Evolutionary conservation across 108 stramenopile genomes (phyloP), one percentile per base, ranked within the genome.

Genomic region (Ochromonas danica): DNA sequence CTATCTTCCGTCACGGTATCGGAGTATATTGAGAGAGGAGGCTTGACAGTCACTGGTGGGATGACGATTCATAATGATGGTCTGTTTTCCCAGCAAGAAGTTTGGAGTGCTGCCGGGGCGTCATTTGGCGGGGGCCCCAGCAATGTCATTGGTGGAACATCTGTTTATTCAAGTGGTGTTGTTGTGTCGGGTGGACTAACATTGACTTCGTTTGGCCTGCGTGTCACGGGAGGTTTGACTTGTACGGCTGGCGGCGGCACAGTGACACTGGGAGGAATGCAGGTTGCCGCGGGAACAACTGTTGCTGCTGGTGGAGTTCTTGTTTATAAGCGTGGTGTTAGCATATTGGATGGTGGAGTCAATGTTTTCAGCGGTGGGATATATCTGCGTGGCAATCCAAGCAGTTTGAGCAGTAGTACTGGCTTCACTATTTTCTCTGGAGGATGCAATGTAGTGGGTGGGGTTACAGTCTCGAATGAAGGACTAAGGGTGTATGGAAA

Each of bases 301-400:
- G 72, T 60, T 10, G 6, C 72, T 41, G 25, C 57, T 60, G 57
- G n/a, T 60, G 72, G 25, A 6, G 57, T 25, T 25, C n/a, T n/a
- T n/a, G n/a, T n/a, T n/a, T n/a, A n/a, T n/a, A n/a, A n/a, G n/a
- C n/a, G n/a, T n/a, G n/a, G n/a, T n/a, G n/a, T n/a, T n/a, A n/a
- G n/a, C n/a, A n/a, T n/a, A n/a, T n/a, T n/a, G n/a, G n/a, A n/a
- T n/a, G 72, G 72, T 6, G 72, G 72, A 6, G n/a, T 75, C 17
- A 75, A 3, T 36, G 31, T 75, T 25, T 6, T 35, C 51, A 75
- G 51, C 51, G 72, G 72, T 36, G 72, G 72, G 3, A 10, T 75
- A 6, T 3, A 30, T 31, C 6, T 17, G 17, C 14, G 6, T 3
- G 41, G 51, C 72, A 33, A 33, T 31, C 10, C 31, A 33, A 42